These are phyloP conservation scores for Wickerhamomyces pijperi DNA, from an alignment of 805 yeast species.

Conservation along the genomic window DNA sequence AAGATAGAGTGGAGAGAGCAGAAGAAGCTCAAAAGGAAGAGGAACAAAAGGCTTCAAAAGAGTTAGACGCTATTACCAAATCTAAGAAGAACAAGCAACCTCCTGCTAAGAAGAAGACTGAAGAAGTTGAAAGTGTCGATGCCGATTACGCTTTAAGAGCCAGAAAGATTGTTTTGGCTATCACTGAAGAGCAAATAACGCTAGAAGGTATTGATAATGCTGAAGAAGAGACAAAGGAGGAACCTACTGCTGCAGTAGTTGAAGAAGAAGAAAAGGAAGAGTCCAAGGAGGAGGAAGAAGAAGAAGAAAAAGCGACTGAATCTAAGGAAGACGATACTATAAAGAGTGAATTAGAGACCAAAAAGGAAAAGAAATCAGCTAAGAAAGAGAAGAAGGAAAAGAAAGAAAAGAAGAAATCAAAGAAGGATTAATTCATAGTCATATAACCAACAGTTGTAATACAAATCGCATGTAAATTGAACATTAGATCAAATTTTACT, in stretches of 20 bases:
- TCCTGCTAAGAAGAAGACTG: slow-evolving; percentile 6
- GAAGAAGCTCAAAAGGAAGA: slow-evolving; percentile 1
- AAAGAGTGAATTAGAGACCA: slow-evolving; percentile 1
- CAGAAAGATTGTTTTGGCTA: slow-evolving; percentile 11
- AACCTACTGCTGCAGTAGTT: too few relatives aligned
- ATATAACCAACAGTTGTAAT: too few relatives aligned
- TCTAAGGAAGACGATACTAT: slow-evolving; percentile 1
- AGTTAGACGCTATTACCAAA: background rate
- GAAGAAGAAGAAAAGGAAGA: background rate
- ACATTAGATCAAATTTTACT: too few relatives aligned
- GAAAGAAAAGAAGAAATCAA: slow-evolving; percentile 5
- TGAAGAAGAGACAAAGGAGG: slow-evolving; percentile 7
- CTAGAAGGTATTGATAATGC: slow-evolving; percentile 14
- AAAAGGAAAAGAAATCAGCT: slow-evolving; percentile 9
- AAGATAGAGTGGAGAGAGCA: slow-evolving; percentile 1
- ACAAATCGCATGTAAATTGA: too few relatives aligned
- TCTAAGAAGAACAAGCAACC: slow-evolving; percentile 1
- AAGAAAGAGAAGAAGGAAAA: slow-evolving; percentile 8
- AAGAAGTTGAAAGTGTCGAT: slow-evolving; percentile 16
- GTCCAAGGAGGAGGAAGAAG: background rate
- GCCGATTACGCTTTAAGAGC: slow-evolving; percentile 19
- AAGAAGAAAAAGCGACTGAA: slow-evolving; percentile 5
- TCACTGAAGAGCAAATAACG: slow-evolving; percentile 10
- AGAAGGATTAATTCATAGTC: background rate
- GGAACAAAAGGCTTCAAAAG: slow-evolving; percentile 1